phyloP scores from a whole-genome alignment of 2,329 filamentous ascomycete genomes.

The Phaeophleospora eucalypticola region DNA sequence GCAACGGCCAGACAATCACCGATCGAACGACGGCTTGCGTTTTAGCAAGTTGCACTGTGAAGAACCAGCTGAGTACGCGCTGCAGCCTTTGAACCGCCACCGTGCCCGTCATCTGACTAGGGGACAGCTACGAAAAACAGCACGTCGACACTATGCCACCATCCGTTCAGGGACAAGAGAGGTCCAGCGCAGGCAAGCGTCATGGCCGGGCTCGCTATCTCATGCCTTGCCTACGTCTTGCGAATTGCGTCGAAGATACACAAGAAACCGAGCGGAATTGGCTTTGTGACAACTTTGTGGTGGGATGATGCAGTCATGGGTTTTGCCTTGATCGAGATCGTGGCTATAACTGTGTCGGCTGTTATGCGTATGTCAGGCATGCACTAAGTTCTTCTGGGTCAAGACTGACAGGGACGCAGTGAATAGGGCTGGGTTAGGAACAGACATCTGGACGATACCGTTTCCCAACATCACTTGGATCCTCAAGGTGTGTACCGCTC shows the following conservation, averaged over 20 bases:
- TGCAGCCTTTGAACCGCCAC: background rate
- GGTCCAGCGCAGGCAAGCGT: slow-evolving; percentile 7
- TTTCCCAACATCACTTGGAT: slow-evolving; percentile 17
- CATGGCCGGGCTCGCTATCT: slow-evolving; percentile 12
- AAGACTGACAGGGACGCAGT: slow-evolving; percentile 9
- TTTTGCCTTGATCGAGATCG: slow-evolving; percentile 14
- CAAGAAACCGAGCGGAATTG: slow-evolving; percentile 1
- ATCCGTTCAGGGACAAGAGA: slow-evolving; percentile 12
- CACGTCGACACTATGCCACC: slow-evolving; percentile 16
- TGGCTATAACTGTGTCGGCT: slow-evolving; percentile 8
- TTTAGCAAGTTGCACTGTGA: slow-evolving; percentile 8
- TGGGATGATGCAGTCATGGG: slow-evolving; percentile 20
- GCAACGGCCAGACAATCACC: slow-evolving; percentile 10
- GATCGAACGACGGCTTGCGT: slow-evolving; percentile 8
- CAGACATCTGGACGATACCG: slow-evolving; percentile 22
- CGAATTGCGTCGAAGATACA: slow-evolving; percentile 16
- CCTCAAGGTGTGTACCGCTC: slow-evolving; percentile 5
- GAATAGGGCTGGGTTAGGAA: slow-evolving; percentile 21
- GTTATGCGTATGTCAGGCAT: slow-evolving; percentile 3
- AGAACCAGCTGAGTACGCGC: slow-evolving; percentile 12
- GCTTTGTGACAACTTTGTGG: slow-evolving; percentile 10
- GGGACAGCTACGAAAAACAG: slow-evolving; percentile 15
- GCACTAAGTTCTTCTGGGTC: background rate
- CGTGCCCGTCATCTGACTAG: background rate
- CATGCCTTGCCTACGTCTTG: slow-evolving; percentile 11